Evolutionary conservation across 1,284 basidiomycete species (phyloP), one percentile per base, ranked within the genome.

Genomic region (Hemileia vastatrix): DNA sequence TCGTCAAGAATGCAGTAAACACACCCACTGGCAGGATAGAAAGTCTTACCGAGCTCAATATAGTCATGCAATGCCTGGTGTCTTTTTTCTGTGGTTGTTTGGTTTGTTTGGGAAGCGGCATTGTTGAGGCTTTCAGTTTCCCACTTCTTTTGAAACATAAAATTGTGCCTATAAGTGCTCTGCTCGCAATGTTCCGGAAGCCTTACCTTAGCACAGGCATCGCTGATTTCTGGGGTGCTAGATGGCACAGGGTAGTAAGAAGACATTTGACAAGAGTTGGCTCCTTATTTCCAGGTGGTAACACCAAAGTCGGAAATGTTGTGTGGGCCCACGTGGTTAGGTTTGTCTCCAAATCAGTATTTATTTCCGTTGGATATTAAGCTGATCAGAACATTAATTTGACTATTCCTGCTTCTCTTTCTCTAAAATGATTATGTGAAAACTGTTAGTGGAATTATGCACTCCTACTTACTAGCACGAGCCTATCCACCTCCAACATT

Each of bases 361-460:
- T n/a, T n/a, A n/a, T n/a, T n/a, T n/a, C n/a, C n/a, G n/a, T n/a
- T n/a, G n/a, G n/a, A n/a, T n/a, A n/a, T n/a, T n/a, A n/a, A n/a
- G n/a, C n/a, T n/a, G n/a, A n/a, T n/a, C n/a, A n/a, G n/a, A n/a
- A n/a, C n/a, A n/a, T n/a, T n/a, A n/a, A n/a, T n/a, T n/a, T n/a
- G n/a, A n/a, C n/a, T n/a, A n/a, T n/a, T n/a, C n/a, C n/a, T n/a
- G n/a, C n/a, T n/a, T n/a, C n/a, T n/a, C n/a, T n/a, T n/a, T n/a
- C n/a, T n/a, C n/a, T n/a, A n/a, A n/a, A n/a, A n/a, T n/a, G n/a
- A n/a, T n/a, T n/a, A n/a, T n/a, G n/a, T n/a, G n/a, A n/a, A n/a
- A n/a, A n/a, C n/a, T 51, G 18, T n/a, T 23, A 56, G 54, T 31
- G 54, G 13, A 4, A 56, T 56, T 24, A 32, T 56, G 36, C 54